phyloP scores from a whole-genome alignment of 768 basidiomycete species.

The Lyophyllum semitale region DNA sequence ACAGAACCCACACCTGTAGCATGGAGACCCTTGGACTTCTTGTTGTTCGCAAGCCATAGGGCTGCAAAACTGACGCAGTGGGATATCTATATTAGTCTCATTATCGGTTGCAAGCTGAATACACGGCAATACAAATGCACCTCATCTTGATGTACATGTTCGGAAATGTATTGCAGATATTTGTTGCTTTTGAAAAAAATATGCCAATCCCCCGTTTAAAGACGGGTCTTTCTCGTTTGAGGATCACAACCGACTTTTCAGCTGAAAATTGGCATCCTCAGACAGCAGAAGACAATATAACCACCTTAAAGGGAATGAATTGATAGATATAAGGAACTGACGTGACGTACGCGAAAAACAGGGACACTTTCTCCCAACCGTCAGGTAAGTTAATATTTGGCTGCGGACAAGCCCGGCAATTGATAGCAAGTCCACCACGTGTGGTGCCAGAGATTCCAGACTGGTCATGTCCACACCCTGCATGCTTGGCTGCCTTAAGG shows the following conservation, averaged over 20 bases:
- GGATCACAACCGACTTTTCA: constrained; percentile 13
- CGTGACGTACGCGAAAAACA: background rate
- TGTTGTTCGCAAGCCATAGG: constrained; percentile 22
- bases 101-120: too few relatives aligned
- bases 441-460: constrained; percentile 2
- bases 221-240: constrained; percentile 12
- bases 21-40: constrained; percentile 20
- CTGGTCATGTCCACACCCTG: constrained; percentile 12
- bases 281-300: constrained; percentile 16
- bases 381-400: constrained; percentile 13
- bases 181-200: constrained; percentile 13
- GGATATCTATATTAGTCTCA: too few relatives aligned
- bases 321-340: too few relatives aligned
- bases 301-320: constrained; percentile 7
- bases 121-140: too few relatives aligned
- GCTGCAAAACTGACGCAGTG: constrained; percentile 28
- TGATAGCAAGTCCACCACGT: constrained; percentile 7
- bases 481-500: constrained; percentile 14
- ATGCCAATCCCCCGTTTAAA: constrained; percentile 12
- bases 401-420: too few relatives aligned
- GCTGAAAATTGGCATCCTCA: constrained; percentile 20
- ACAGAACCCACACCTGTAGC: constrained; percentile 25
- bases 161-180: background rate
- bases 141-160: background rate
- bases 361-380: constrained; percentile 11